A percentile compares a stretch with the other conserved stretches of the same genome.
Conservation (phyloP, 2,329 filamentous ascomycete species). For the Ascochyta rabiei region DNA sequence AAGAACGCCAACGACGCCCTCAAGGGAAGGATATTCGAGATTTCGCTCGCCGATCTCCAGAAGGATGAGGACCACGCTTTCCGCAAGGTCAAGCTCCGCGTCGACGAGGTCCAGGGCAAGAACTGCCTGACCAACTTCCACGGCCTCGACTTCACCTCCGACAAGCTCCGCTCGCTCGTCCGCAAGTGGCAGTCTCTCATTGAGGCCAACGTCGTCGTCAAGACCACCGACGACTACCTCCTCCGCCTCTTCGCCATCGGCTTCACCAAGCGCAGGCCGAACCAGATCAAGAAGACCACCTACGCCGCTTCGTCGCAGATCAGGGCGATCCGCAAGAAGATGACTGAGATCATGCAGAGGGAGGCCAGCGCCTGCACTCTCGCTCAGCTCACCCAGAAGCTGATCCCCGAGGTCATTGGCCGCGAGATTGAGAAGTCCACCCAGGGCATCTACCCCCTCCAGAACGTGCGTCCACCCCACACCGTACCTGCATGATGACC, state of each 20-base stretch:
- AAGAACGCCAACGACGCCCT: conserved; percentile 99
- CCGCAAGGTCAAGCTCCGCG: conserved; percentile 98
- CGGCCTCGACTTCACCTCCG: conserved; percentile 99
- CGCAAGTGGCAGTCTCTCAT: conserved; percentile 99
- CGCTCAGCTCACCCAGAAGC: conserved; percentile 95
- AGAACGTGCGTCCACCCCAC: conserved; percentile 74
- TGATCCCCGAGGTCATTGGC: conserved; percentile 99
- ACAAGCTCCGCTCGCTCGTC: conserved; percentile 98
- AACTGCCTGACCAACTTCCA: conserved; percentile 99
- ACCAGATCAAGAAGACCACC: conserved; percentile 99
- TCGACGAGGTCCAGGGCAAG: conserved; percentile 99
- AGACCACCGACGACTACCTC: conserved; percentile 99
- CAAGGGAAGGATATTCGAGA: conserved; percentile 98
- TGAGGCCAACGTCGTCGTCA: conserved; percentile 99
- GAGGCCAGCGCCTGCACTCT: conserved; percentile 95
- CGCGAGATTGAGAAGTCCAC: conserved; percentile 99
- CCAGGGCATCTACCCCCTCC: conserved; percentile 98
- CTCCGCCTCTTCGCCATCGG: conserved; percentile 98
- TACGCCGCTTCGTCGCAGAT: conserved; percentile 98
- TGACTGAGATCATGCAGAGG: conserved; percentile 97
- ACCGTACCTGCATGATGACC: background rate
- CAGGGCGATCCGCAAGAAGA: conserved; percentile 98
- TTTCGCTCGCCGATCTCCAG: conserved; percentile 97
- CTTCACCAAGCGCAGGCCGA: conserved; percentile 98
- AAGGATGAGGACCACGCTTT: conserved; percentile 99